Base-by-base conservation (phyloP, 331 rosid species). In the Telfairia occidentalis region DNA sequence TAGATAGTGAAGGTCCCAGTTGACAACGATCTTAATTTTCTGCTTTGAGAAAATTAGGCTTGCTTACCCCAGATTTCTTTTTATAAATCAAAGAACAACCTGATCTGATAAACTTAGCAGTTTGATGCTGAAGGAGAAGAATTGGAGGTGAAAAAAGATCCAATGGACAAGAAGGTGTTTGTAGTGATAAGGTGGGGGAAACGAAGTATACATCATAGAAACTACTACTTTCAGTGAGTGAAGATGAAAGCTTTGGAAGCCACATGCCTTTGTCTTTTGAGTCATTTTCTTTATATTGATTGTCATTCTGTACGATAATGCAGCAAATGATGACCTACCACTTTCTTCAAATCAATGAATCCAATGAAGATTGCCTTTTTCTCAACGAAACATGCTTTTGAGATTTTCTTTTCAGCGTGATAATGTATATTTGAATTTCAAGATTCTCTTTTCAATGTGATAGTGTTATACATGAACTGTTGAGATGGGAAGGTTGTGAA, bases 321-420 rank as follows among this genome's bases (percentile, higher is more conserved):
- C 78, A 59, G 54, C 32, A 63, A 49, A 71, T 29, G 21, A 54
- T 71, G 66, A 71, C 83, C 79, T 70, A 69, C 80, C 80, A 48
- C 49, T 50, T 26, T 48, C 77, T 71, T 71, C 50, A 45, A 45
- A 70, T 70, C 58, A 70, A 16, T 70, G 58, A 70, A 70, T 70
- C 58, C 53, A 70, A 1, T 45, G 7, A 35, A 35, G 40, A 43
- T 52, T 21, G 7, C 26, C 26, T 76, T 50, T 69, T 21, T n/a
- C n/a, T 65, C 28, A n/a, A 0, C 9, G 38, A 34, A n/a, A 23
- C 18, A 64, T 63, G 46, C 74, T 48, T 71, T 71, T 45, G 9
- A 28, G 58, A 71, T 71, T 32, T 71, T 45, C 58, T 71, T 69
- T 69, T 43, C 13, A 35, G 71, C 35, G 71, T 64, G 48, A 63